These are phyloP conservation scores for Eragrostis tef DNA, from an alignment of 202 grass and related monocot species.

Conservation along the genomic window DNA sequence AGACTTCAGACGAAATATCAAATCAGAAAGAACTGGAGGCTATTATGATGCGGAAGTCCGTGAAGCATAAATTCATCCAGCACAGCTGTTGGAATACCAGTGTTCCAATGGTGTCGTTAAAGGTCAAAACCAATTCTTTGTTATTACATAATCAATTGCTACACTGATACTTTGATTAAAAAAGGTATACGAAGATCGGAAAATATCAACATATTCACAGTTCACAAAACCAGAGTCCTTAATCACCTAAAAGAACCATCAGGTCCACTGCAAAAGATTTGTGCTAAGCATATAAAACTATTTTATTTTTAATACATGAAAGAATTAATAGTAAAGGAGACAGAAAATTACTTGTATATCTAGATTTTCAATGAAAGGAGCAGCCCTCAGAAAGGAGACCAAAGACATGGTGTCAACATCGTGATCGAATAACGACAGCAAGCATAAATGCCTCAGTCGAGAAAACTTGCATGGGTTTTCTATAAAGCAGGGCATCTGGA, in stretches of 20 bases:
- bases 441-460: not conserved
- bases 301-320: not conserved
- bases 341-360: conserved; percentile 1
- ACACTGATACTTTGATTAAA: not conserved
- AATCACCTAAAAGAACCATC: not conserved
- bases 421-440: not conserved
- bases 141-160: not conserved
- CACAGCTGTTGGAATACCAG: no score
- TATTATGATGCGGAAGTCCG: no score
- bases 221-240: not conserved
- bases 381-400: not conserved
- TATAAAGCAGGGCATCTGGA: not conserved
- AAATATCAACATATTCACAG: not conserved
- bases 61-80: no score
- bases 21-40: no score
- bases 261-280: not conserved
- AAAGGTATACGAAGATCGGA: not conserved
- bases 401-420: conserved; percentile 21
- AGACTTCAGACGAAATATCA: no score
- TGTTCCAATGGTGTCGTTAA: no score
- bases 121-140: no score
- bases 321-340: not conserved
- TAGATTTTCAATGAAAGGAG: conserved; percentile 14
- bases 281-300: not conserved
- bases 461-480: conserved; percentile 6